A percentile compares a stretch with the other conserved stretches of the same genome.
phyloP scores from a whole-genome alignment of 2,329 filamentous ascomycete species.

The Aspergillus sp. region DNA sequence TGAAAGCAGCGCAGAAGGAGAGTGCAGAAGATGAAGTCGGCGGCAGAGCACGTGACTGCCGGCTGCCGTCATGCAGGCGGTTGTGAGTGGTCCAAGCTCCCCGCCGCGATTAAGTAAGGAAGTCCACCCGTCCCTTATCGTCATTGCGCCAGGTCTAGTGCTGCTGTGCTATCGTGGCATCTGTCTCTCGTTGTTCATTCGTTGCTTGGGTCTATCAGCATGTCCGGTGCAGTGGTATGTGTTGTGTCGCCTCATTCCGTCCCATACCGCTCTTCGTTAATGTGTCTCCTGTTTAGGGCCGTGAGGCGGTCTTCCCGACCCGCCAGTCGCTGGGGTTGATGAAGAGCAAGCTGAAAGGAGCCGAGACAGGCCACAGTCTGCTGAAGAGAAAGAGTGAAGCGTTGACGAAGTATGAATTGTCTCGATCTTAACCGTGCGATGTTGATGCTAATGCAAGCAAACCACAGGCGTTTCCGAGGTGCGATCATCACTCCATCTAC shows the following conservation, averaged over 20 bases:
- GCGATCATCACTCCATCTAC: slow-evolving; percentile 15
- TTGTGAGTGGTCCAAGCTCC: slow-evolving; percentile 21
- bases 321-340: slow-evolving; percentile 94
- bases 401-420: slow-evolving; percentile 76
- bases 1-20: slow-evolving; percentile 14
- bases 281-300: slow-evolving; percentile 59
- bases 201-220: slow-evolving; percentile 14
- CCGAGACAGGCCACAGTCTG: slow-evolving; percentile 86
- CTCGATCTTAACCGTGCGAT: not conserved
- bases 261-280: slow-evolving; percentile 2
- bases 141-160: slow-evolving; percentile 19
- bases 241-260: not conserved
- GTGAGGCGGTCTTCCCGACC: slow-evolving; percentile 96
- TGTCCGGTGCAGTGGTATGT: slow-evolving; percentile 35
- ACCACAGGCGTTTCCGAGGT: slow-evolving; percentile 80
- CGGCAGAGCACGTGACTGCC: slow-evolving; percentile 23
- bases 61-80: slow-evolving; percentile 17
- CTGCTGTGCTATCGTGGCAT: slow-evolving; percentile 15
- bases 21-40: slow-evolving; percentile 26
- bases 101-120: slow-evolving; percentile 1
- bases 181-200: slow-evolving; percentile 1
- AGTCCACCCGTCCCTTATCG: slow-evolving; percentile 24
- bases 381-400: slow-evolving; percentile 98
- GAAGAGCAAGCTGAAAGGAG: slow-evolving; percentile 97
- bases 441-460: slow-evolving; percentile 18